Evolutionary conservation across 495 filamentous ascomycete species (phyloP), one percentile per base, ranked within the genome.

Genomic region (Penicillium steckii): DNA sequence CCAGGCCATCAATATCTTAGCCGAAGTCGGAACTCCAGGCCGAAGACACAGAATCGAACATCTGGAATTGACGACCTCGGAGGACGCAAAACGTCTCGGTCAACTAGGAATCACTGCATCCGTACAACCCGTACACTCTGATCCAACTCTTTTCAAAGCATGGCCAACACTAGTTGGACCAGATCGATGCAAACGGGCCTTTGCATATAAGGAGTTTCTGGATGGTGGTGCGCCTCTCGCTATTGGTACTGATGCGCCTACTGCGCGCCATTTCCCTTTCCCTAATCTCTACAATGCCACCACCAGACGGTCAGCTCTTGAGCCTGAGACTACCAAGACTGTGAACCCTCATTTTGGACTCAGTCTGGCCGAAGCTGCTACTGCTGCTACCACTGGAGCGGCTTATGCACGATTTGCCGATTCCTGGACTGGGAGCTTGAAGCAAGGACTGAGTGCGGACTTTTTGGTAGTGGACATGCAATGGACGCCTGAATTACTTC

Each of bases 371-470:
- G 72, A 83, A 55, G 78, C 78, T 3, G 68, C 84, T 3, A 75
- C 72, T 6, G 82, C 78, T 46, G 82, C 73, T 7, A 80, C 81
- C 3, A 62, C 72, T 29, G 82, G 82, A 3, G 74, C 80, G 1
- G 82, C 82, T 26, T 82, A 83, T 60, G 79, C 78, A 17, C 80
- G 78, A 17, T 83, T 82, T 56, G 79, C 77, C 2, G 82, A 85
- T 17, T 66, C 67, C 12, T 76, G 76, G 66, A 74, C 79, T 33
- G 83, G 83, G 1, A 71, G 58, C 38, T 56, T 85, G 54, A 62
- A 73, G 42, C 52, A 57, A 29, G 83, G 81, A 2, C 61, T 69
- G 41, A 69, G 63, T 63, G 82, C 82, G 2, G 82, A 86, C 48
- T 83, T 86, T 53, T 72, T 77, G 32, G 69, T 85, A 6, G 76